phyloP scores from a whole-genome alignment of 192 early-diverging fungal species.

The Coemansia sp. region DNA sequence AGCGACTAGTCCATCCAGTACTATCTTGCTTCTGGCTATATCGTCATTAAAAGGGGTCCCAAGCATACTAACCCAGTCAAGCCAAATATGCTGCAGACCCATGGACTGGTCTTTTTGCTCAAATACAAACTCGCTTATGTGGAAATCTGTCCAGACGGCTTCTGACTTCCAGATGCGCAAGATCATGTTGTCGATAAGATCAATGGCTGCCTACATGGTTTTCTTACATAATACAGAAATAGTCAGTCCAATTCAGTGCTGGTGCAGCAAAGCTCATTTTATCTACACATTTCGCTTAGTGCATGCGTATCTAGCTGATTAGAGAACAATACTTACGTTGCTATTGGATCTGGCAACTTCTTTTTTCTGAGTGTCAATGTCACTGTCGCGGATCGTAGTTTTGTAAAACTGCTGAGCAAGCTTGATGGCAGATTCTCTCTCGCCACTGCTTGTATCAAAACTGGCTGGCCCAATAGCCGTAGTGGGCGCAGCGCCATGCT shows the following conservation, averaged over 20 bases:
- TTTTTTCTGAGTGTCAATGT: slow-evolving; percentile 11
- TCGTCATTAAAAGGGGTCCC: slow-evolving; percentile 26
- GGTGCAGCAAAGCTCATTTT: too few species aligned
- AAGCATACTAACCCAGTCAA: slow-evolving; percentile 34
- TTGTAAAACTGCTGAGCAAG: slow-evolving; percentile 6
- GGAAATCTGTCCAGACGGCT: slow-evolving; percentile 31
- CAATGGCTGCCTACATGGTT: slow-evolving; percentile 26
- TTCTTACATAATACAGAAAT: not conserved
- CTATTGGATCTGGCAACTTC: slow-evolving; percentile 22
- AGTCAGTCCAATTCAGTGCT: not conserved
- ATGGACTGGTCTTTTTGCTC: slow-evolving; percentile 10
- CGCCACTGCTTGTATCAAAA: not conserved
- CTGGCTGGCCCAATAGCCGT: slow-evolving; percentile 27
- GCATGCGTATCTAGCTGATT: too few species aligned
- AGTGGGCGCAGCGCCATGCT: not conserved
- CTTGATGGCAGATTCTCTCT: not conserved
- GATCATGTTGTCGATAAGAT: slow-evolving; percentile 20
- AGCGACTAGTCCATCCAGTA: slow-evolving; percentile 32
- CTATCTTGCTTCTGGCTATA: slow-evolving; percentile 25
- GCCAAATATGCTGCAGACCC: slow-evolving; percentile 34
- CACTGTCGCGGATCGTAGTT: not conserved
- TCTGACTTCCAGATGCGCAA: slow-evolving; percentile 28
- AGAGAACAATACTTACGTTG: slow-evolving; percentile 18
- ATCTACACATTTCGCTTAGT: too few species aligned
- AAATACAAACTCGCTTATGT: slow-evolving; percentile 34